Conservation (phyloP, 768 basidiomycete genomes). For the Xerocomellus dryophilus region DNA sequence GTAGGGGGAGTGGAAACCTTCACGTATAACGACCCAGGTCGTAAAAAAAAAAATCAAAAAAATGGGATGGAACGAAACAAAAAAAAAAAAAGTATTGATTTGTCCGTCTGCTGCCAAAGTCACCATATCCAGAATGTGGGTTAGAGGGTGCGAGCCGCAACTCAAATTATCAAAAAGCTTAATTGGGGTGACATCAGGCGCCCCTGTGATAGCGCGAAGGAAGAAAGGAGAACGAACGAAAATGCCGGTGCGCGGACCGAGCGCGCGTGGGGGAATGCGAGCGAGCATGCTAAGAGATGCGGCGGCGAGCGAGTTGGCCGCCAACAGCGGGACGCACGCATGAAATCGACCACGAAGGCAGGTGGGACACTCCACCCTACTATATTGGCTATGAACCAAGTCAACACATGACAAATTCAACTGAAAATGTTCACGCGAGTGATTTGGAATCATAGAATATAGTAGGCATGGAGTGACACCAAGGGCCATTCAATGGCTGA, state of each 20-base stretch:
- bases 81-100: neutral
- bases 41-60: neutral
- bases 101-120: neutral
- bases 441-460: constrained; percentile 42
- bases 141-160: constrained; percentile 16
- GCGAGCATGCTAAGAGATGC: neutral
- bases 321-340: neutral
- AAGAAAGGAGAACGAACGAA: neutral
- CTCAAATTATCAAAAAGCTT: constrained; percentile 28
- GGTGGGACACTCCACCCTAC: constrained; percentile 42
- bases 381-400: constrained; percentile 63
- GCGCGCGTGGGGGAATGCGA: neutral
- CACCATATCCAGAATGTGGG: constrained; percentile 15
- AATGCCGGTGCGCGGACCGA: neutral
- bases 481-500: constrained; percentile 19
- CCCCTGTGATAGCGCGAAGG: neutral
- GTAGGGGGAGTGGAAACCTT: neutral
- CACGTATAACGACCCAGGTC: neutral
- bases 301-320: neutral
- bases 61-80: neutral
- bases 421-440: constrained; percentile 28
- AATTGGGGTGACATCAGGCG: constrained; percentile 7
- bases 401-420: constrained; percentile 34
- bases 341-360: constrained; percentile 11
- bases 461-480: constrained; percentile 32